Conservation (phyloP, 306 rosid genomes). For the Vigna nakashimae region DNA sequence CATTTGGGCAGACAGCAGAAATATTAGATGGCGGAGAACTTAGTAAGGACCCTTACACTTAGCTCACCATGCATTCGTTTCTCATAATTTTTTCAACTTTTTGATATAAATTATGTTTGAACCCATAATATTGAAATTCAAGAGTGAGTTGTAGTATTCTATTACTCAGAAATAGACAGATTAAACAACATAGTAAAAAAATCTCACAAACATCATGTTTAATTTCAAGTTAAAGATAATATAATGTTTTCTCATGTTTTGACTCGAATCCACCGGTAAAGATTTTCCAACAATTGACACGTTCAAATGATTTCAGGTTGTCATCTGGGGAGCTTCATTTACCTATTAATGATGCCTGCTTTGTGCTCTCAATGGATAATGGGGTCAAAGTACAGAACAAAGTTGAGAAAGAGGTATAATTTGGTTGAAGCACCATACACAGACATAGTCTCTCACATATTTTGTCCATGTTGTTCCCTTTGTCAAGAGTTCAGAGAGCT, state of each 20-base stretch:
- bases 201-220: too few species aligned
- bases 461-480: slow-evolving; percentile 74
- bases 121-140: too few species aligned
- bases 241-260: too few species aligned
- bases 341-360: slow-evolving; percentile 75
- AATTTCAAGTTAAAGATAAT: too few species aligned
- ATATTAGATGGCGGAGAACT: slow-evolving; percentile 68
- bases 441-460: slow-evolving; percentile 68
- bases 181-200: too few species aligned
- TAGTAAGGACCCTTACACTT: slow-evolving; percentile 48
- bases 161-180: too few species aligned
- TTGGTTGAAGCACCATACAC: slow-evolving; percentile 72
- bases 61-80: neutral
- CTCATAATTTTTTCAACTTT: neutral
- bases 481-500: slow-evolving; percentile 78
- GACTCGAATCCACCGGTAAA: too few species aligned
- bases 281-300: too few species aligned
- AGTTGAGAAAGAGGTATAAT: slow-evolving; percentile 57
- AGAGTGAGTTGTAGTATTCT: too few species aligned
- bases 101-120: neutral
- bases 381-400: slow-evolving; percentile 68
- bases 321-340: slow-evolving; percentile 66
- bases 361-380: slow-evolving; percentile 75
- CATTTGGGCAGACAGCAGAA: slow-evolving; percentile 75
- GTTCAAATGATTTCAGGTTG: slow-evolving; percentile 47